phyloP scores from a whole-genome alignment of 1,284 basidiomycete genomes.

The Schizophyllum amplum region DNA sequence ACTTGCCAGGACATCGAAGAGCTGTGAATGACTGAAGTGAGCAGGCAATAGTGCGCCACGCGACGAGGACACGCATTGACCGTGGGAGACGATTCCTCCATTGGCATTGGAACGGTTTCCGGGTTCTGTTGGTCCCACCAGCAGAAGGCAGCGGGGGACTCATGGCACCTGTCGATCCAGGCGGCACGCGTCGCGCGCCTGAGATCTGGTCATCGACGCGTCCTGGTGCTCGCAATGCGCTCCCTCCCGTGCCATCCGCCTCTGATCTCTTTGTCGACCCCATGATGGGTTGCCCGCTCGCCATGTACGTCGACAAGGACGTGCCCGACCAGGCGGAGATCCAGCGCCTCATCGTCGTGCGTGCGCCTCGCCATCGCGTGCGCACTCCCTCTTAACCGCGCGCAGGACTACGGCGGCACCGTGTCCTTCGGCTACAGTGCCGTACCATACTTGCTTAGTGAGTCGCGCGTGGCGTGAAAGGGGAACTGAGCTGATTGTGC shows the following conservation, averaged over 20 bases:
- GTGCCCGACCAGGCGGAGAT: conserved; percentile 59
- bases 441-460: conserved; percentile 70
- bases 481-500: conserved; percentile 13
- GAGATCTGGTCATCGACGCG: not conserved
- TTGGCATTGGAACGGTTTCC: not conserved
- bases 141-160: not conserved
- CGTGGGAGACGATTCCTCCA: not conserved
- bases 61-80: not conserved
- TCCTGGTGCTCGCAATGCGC: not conserved
- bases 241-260: not conserved
- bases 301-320: conserved; percentile 72
- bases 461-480: conserved; percentile 3
- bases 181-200: not conserved
- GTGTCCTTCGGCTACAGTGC: conserved; percentile 67
- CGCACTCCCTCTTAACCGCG: conserved; percentile 9
- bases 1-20: too few species aligned
- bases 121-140: not conserved
- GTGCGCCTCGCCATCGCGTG: conserved; percentile 20
- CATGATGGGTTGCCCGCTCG: conserved; percentile 66
- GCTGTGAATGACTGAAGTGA: too few species aligned
- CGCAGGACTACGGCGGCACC: conserved; percentile 65
- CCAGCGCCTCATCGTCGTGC: conserved; percentile 54
- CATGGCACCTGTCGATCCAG: not conserved
- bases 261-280: conserved; percentile 64
- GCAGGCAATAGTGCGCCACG: too few species aligned